These are phyloP conservation scores for Hypericum perforatum DNA, from an alignment of 345 rosid genomes.

Conservation along the genomic window DNA sequence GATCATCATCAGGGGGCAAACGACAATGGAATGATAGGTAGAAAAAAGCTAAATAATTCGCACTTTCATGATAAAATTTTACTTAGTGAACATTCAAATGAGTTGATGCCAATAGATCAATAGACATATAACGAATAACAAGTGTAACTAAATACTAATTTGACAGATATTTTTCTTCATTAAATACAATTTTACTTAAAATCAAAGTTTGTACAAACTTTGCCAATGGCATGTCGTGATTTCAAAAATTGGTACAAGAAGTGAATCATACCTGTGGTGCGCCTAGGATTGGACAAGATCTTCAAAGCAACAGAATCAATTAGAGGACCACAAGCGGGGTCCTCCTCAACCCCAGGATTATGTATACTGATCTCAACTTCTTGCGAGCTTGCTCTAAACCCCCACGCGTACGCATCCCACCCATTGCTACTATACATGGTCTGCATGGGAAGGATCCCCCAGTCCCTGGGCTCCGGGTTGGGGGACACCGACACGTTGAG, in stretches of 20 bases:
- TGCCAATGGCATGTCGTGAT: too few relatives aligned
- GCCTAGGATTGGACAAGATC: background rate
- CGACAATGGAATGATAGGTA: too few relatives aligned
- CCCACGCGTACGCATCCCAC: background rate
- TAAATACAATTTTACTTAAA: too few relatives aligned
- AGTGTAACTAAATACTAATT: too few relatives aligned
- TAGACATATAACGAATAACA: too few relatives aligned
- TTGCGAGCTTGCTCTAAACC: background rate
- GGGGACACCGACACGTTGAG: slow-evolving; percentile 5
- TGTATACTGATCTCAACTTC: background rate
- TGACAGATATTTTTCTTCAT: background rate
- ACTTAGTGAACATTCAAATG: too few relatives aligned
- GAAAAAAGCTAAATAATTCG: too few relatives aligned
- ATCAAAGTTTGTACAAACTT: background rate
- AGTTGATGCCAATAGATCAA: too few relatives aligned
- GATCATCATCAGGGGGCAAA: too few relatives aligned
- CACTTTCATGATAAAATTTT: too few relatives aligned
- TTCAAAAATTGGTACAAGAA: background rate
- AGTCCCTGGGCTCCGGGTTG: background rate
- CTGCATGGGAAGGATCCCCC: slow-evolving; percentile 5
- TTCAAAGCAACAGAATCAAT: background rate
- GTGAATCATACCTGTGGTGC: background rate
- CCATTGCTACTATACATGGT: slow-evolving; percentile 4
- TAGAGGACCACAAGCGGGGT: slow-evolving; percentile 1
- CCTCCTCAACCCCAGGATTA: background rate